These are phyloP conservation scores for Rhizophora apiculata DNA, from an alignment of 345 rosid species.

Conservation along the genomic window DNA sequence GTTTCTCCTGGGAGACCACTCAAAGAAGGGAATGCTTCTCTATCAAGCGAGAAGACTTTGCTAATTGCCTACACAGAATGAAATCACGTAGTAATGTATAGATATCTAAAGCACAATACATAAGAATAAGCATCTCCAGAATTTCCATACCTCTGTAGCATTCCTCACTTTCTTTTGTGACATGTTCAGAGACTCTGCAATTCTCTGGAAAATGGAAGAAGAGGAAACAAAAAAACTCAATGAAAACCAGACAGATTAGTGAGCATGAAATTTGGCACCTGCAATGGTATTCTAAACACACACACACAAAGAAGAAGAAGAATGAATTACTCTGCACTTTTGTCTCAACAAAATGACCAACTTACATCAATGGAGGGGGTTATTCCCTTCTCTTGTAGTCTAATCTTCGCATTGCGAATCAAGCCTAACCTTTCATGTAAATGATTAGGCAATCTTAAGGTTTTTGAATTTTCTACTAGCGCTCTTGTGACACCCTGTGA, in stretches of 20 bases:
- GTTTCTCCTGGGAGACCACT: slow-evolving; percentile 91
- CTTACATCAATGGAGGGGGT: slow-evolving; percentile 87
- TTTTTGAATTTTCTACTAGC: slow-evolving; percentile 80
- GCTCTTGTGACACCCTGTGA: slow-evolving; percentile 87
- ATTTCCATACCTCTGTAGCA: slow-evolving; percentile 73
- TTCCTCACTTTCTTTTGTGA: slow-evolving; percentile 89
- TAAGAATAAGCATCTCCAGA: neutral
- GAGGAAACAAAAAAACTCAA: neutral
- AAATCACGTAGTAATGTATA: slow-evolving; percentile 8
- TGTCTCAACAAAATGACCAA: slow-evolving; percentile 7
- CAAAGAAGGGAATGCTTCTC: slow-evolving; percentile 84
- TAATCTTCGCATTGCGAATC: slow-evolving; percentile 82
- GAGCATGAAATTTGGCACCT: neutral
- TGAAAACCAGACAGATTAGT: neutral
- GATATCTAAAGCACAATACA: neutral
- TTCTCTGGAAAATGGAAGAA: slow-evolving; percentile 52
- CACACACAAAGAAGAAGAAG: no score
- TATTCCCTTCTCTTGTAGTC: slow-evolving; percentile 80
- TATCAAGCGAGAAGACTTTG: slow-evolving; percentile 82
- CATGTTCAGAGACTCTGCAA: slow-evolving; percentile 83
- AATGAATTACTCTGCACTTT: neutral
- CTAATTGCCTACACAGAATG: slow-evolving; percentile 56
- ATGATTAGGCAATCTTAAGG: slow-evolving; percentile 80
- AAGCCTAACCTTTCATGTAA: slow-evolving; percentile 79
- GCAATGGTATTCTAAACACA: neutral